Evolutionary conservation across 1,284 basidiomycete genomes (phyloP).

Genomic region (Cystobasidium sp.): DNA sequence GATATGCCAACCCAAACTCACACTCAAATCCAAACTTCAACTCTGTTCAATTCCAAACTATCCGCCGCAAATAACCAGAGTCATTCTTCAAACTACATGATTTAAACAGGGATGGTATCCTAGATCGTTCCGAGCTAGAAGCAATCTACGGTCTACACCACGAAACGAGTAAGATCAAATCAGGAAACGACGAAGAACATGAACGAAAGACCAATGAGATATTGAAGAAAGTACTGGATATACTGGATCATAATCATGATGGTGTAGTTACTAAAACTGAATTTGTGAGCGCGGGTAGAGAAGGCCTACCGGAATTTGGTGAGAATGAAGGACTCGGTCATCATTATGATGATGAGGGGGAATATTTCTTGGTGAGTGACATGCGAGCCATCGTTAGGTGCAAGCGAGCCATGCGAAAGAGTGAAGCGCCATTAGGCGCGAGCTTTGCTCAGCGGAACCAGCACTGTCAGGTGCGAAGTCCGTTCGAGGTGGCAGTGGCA

Average conservation of each 20-base stretch:
- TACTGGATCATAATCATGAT: constrained; percentile 79
- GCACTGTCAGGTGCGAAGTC: too few relatives aligned
- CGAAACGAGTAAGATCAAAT: constrained; percentile 84
- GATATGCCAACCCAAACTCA: too few relatives aligned
- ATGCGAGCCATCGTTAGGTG: too few relatives aligned
- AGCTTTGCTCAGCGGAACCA: too few relatives aligned
- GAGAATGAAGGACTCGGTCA: constrained; percentile 73
- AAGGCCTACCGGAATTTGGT: constrained; percentile 80
- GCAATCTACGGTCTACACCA: constrained; percentile 82
- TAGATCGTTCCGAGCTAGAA: constrained; percentile 58
- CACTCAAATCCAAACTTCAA: too few relatives aligned
- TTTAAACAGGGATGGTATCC: constrained; percentile 59
- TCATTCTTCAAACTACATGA: constrained; percentile 55
- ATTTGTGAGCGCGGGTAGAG: constrained; percentile 76
- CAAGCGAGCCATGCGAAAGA: too few relatives aligned
- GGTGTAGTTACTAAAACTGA: constrained; percentile 78
- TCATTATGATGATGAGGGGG: constrained; percentile 72
- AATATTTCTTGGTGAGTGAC: constrained; percentile 57
- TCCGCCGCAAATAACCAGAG: too few relatives aligned
- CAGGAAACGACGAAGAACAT: constrained; percentile 77
- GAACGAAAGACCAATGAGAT: constrained; percentile 83
- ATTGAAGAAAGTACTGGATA: constrained; percentile 72
- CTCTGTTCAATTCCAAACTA: too few relatives aligned
- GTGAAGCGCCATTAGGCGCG: too few relatives aligned
- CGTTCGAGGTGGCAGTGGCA: too few relatives aligned